These are phyloP conservation scores for Cantharellus cinnabarinus DNA, from an alignment of 768 basidiomycete genomes.

Conservation along the genomic window DNA sequence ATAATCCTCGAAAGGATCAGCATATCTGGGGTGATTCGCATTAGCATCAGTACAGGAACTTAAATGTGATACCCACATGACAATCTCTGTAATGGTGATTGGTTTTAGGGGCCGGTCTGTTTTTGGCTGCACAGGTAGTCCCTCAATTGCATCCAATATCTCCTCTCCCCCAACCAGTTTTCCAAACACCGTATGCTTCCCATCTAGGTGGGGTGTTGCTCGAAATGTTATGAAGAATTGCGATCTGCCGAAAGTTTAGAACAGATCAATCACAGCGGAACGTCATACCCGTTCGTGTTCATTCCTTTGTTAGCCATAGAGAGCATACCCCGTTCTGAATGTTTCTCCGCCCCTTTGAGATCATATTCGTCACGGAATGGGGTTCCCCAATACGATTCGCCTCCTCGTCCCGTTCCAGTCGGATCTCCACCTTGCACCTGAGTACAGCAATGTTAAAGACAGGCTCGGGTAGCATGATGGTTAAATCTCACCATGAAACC, in stretches of 20 bases:
- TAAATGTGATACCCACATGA: conserved; percentile 39
- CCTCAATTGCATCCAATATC: conserved; percentile 66
- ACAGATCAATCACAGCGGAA: conserved; percentile 11
- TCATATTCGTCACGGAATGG: conserved; percentile 92
- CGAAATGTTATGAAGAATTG: conserved; percentile 91
- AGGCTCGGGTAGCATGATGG: not conserved
- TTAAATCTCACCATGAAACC: conserved; percentile 64
- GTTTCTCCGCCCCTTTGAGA: conserved; percentile 69
- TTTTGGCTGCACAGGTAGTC: conserved; percentile 57
- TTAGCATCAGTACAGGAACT: not conserved
- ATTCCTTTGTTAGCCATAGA: conserved; percentile 95
- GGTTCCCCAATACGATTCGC: conserved; percentile 83
- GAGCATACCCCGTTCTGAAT: conserved; percentile 64
- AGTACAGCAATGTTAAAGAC: not conserved
- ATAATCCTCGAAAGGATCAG: conserved; percentile 92
- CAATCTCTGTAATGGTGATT: conserved; percentile 65
- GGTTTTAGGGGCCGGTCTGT: conserved; percentile 75
- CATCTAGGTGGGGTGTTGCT: conserved; percentile 66
- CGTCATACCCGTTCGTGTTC: conserved; percentile 52
- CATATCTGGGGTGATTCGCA: conserved; percentile 31
- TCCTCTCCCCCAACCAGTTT: conserved; percentile 93
- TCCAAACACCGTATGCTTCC: conserved; percentile 91
- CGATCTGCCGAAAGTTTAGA: conserved; percentile 27
- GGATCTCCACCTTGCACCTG: conserved; percentile 98
- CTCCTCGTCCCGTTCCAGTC: conserved; percentile 85